These are phyloP conservation scores for Prunus davidiana DNA, from an alignment of 306 rosid species.

Conservation along the genomic window DNA sequence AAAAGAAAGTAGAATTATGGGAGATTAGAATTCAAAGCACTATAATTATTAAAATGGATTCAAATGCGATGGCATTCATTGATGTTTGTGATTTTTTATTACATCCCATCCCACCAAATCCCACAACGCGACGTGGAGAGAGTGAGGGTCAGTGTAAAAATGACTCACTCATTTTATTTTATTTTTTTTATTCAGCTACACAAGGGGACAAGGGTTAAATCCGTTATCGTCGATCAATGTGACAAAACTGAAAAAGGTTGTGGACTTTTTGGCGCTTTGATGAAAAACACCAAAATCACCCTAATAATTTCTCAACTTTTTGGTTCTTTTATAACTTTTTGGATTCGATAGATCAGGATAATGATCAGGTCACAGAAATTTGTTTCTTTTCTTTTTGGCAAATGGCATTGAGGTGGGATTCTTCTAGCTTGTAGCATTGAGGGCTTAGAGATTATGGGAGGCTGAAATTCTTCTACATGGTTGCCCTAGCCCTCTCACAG, in stretches of 20 bases:
- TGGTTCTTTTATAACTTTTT: conserved; percentile 2
- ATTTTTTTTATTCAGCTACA: background rate
- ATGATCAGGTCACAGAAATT: conserved; percentile 28
- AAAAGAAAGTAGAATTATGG: conserved; percentile 12
- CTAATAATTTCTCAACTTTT: conserved; percentile 20
- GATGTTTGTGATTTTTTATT: background rate
- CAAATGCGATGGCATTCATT: background rate
- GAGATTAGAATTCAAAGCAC: conserved; percentile 36
- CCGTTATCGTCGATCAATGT: conserved; percentile 22
- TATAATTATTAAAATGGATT: conserved; percentile 22
- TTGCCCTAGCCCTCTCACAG: no score
- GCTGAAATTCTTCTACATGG: no score
- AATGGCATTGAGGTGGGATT: no score
- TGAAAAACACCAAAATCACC: conserved; percentile 29
- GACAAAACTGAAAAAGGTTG: conserved; percentile 29
- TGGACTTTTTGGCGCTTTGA: conserved; percentile 30
- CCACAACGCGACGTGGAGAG: background rate
- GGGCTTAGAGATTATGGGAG: no score
- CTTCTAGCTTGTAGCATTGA: no score
- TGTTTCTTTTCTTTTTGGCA: background rate
- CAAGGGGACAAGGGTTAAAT: conserved; percentile 30
- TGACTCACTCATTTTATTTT: background rate
- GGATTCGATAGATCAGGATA: conserved; percentile 26
- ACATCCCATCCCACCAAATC: no score
- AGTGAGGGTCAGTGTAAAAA: background rate